Percentiles rank a stretch among this genome's conserved stretches.
Evolutionary conservation across 768 basidiomycete genomes (phyloP).

Genomic region (Serpula lacrymans): DNA sequence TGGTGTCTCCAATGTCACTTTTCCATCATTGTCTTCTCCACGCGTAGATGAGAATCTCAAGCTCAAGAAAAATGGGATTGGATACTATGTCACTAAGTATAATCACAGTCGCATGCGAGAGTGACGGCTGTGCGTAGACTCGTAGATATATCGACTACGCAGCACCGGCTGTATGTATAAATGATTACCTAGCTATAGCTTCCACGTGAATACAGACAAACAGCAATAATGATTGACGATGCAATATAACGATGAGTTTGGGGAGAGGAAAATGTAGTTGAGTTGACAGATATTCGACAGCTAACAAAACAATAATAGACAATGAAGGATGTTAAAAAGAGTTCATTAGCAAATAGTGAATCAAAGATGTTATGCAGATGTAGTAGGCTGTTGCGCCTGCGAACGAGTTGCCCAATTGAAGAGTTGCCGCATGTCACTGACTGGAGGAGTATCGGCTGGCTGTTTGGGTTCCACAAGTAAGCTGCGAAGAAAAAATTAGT

Average conservation of each 20-base stretch:
- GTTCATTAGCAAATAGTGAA: slow-evolving; percentile 5
- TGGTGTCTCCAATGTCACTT: slow-evolving; percentile 53
- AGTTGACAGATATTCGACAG: slow-evolving; percentile 23
- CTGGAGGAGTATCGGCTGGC: slow-evolving; percentile 62
- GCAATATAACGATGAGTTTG: slow-evolving; percentile 14
- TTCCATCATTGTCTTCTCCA: slow-evolving; percentile 34
- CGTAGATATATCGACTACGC: slow-evolving; percentile 5
- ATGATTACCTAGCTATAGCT: slow-evolving; percentile 19
- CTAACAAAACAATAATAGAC: slow-evolving; percentile 22
- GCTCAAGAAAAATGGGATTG: slow-evolving; percentile 35
- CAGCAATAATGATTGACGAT: slow-evolving; percentile 23
- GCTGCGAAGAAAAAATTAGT: slow-evolving; percentile 34
- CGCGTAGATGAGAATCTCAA: slow-evolving; percentile 28
- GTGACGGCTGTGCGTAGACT: slow-evolving; percentile 13
- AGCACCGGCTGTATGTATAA: slow-evolving; percentile 6
- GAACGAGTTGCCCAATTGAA: slow-evolving; percentile 78
- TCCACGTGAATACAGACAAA: slow-evolving; percentile 26
- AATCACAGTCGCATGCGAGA: slow-evolving; percentile 25
- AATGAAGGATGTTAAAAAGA: slow-evolving; percentile 14
- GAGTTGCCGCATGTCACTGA: slow-evolving; percentile 70
- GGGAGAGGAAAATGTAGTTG: slow-evolving; percentile 13
- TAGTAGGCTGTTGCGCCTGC: slow-evolving; percentile 34
- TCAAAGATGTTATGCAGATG: slow-evolving; percentile 26
- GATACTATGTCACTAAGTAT: slow-evolving; percentile 52
- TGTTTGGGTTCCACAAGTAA: slow-evolving; percentile 83